phyloP scores from a whole-genome alignment of 2,329 filamentous ascomycete genomes.

The Cytospora piceicola region DNA sequence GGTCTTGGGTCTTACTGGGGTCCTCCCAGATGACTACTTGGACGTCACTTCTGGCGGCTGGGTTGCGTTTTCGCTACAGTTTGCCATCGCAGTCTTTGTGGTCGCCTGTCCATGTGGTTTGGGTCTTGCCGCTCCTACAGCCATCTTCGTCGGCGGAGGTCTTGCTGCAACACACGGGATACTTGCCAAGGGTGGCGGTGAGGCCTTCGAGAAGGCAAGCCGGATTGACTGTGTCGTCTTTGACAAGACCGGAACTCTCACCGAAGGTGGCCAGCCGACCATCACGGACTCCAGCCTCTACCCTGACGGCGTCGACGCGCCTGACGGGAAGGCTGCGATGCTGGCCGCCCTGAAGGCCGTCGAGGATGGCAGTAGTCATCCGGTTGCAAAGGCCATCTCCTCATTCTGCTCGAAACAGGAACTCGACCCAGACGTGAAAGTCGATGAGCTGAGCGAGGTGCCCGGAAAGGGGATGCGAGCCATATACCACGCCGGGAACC shows the following conservation, averaged over 20 bases:
- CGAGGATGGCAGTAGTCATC: slow-evolving; percentile 75
- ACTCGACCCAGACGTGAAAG: slow-evolving; percentile 37
- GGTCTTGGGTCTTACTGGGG: slow-evolving; percentile 61
- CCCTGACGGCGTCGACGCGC: slow-evolving; percentile 36
- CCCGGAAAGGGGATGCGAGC: slow-evolving; percentile 73
- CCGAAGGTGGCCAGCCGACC: slow-evolving; percentile 70
- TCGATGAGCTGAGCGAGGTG: slow-evolving; percentile 63
- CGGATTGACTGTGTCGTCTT: slow-evolving; percentile 79
- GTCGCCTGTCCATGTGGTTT: slow-evolving; percentile 85
- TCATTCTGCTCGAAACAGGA: slow-evolving; percentile 57
- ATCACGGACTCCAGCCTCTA: slow-evolving; percentile 61
- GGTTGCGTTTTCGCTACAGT: slow-evolving; percentile 76
- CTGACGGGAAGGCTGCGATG: slow-evolving; percentile 39
- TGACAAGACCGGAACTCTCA: slow-evolving; percentile 87
- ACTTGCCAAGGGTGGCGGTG: slow-evolving; percentile 80
- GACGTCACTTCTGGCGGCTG: slow-evolving; percentile 63
- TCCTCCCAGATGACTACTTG: slow-evolving; percentile 60
- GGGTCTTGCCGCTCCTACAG: slow-evolving; percentile 82
- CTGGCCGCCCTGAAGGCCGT: slow-evolving; percentile 62
- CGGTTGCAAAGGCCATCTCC: slow-evolving; percentile 72
- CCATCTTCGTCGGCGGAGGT: slow-evolving; percentile 81
- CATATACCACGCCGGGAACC: slow-evolving; percentile 44
- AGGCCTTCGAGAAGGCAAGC: slow-evolving; percentile 84
- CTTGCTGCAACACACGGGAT: slow-evolving; percentile 80
- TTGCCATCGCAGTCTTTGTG: slow-evolving; percentile 85